Conservation (phyloP, 306 rosid genomes). For the Castanospermum australe region DNA sequence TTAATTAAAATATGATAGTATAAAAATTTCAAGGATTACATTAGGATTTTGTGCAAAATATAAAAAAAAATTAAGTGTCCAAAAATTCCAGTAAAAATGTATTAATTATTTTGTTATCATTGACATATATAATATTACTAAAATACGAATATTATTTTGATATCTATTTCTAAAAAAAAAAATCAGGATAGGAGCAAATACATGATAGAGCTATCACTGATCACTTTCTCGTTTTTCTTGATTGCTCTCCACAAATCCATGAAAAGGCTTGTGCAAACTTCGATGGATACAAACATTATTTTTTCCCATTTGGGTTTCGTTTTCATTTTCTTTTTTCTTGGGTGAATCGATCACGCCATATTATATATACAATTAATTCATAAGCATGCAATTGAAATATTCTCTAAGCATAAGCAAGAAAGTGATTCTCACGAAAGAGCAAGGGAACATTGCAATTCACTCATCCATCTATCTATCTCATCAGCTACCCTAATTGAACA, state of each 20-base stretch:
- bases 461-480: neutral
- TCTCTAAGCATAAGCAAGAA: constrained; percentile 24
- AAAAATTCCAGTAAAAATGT: too few species aligned
- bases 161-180: too few species aligned
- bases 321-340: neutral
- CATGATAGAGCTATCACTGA: neutral
- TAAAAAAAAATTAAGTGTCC: too few species aligned
- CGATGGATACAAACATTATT: neutral
- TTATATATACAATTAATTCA: neutral
- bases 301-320: neutral
- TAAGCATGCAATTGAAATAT: constrained; percentile 31
- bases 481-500: constrained; percentile 17
- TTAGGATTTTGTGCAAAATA: too few species aligned
- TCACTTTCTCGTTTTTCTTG: neutral
- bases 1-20: too few species aligned
- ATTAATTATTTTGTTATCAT: too few species aligned
- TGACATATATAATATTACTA: too few species aligned
- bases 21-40: too few species aligned
- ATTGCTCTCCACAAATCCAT: constrained; percentile 4
- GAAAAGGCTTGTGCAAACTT: neutral
- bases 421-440: constrained; percentile 16
- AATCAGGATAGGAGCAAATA: too few species aligned
- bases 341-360: constrained; percentile 18
- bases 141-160: too few species aligned
- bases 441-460: neutral